These are phyloP conservation scores for Mollisia scopiformis DNA, from an alignment of 2,329 filamentous ascomycete genomes.

Conservation along the genomic window DNA sequence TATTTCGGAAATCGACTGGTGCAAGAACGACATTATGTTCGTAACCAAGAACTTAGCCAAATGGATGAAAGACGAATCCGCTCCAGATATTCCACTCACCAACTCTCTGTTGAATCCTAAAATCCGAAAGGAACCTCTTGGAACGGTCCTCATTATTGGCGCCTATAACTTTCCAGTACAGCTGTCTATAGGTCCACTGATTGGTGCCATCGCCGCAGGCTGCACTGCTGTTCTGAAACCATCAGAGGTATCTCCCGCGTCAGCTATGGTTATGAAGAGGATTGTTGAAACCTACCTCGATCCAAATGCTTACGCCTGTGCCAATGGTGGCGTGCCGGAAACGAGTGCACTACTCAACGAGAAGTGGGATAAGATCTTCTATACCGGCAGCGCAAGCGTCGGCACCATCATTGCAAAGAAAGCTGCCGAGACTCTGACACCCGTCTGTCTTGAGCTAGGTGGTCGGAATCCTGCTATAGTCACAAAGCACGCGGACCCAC, in stretches of 20 bases:
- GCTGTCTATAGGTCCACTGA: constrained; percentile 74
- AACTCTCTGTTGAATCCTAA: constrained; percentile 73
- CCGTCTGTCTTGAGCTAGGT: constrained; percentile 86
- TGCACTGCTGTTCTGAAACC: constrained; percentile 92
- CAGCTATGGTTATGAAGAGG: constrained; percentile 78
- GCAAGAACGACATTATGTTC: constrained; percentile 80
- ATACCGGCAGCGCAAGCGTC: constrained; percentile 80
- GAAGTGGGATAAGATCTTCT: constrained; percentile 98
- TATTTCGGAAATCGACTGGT: constrained; percentile 76
- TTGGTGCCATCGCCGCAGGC: constrained; percentile 90
- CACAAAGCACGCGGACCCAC: constrained; percentile 79
- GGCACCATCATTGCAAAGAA: constrained; percentile 89
- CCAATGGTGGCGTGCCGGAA: constrained; percentile 83
- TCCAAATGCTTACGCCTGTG: constrained; percentile 70
- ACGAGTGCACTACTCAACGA: constrained; percentile 80
- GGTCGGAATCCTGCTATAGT: constrained; percentile 91
- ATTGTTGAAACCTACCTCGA: constrained; percentile 79
- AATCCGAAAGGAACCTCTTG: constrained; percentile 86
- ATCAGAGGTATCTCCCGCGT: constrained; percentile 77
- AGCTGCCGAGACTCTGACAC: constrained; percentile 86
- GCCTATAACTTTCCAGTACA: constrained; percentile 94
- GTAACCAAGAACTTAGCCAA: constrained; percentile 76
- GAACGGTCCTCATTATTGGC: constrained; percentile 82
- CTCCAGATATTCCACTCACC: constrained; percentile 68
- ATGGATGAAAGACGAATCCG: constrained; percentile 81